Evolutionary conservation across 208 protist species (phyloP).

Genomic region (Leishmania turanica): DNA sequence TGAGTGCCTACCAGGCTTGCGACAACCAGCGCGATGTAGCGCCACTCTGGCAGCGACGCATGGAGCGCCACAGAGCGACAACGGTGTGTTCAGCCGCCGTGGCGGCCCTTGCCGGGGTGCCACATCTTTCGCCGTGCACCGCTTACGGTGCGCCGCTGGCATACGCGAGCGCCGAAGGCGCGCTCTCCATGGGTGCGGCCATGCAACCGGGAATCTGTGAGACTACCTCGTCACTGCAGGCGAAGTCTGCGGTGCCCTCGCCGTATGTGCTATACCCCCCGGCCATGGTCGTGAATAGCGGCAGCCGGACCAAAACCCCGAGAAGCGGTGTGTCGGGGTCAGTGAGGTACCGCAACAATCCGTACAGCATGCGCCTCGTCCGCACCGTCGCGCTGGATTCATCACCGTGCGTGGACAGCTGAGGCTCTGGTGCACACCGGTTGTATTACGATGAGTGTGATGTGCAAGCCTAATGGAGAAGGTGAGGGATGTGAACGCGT

Average conservation of each 20-base stretch:
- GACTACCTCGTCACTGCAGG: neutral
- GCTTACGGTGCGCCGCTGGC: neutral
- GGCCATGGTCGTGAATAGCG: neutral
- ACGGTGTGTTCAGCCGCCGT: neutral
- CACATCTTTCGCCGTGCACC: neutral
- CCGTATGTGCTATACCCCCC: neutral
- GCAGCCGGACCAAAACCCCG: constrained; percentile 8
- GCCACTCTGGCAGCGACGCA: neutral
- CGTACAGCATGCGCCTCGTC: constrained; percentile 32
- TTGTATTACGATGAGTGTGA: neutral
- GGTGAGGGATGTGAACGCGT: neutral
- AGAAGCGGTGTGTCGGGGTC: constrained; percentile 1
- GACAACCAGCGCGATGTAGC: neutral
- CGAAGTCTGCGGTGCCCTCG: neutral
- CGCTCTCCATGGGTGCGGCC: neutral
- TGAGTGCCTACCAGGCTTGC: neutral
- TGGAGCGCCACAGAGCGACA: neutral
- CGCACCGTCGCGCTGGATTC: neutral
- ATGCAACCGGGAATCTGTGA: neutral
- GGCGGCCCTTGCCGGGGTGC: too few relatives aligned
- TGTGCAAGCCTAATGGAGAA: neutral
- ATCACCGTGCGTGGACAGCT: neutral
- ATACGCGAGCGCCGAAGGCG: neutral
- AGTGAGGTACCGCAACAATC: constrained; percentile 43
- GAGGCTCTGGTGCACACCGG: neutral